These are phyloP conservation scores for Nakazawaea ambrosiae DNA, from an alignment of 805 yeast species.

Conservation along the genomic window DNA sequence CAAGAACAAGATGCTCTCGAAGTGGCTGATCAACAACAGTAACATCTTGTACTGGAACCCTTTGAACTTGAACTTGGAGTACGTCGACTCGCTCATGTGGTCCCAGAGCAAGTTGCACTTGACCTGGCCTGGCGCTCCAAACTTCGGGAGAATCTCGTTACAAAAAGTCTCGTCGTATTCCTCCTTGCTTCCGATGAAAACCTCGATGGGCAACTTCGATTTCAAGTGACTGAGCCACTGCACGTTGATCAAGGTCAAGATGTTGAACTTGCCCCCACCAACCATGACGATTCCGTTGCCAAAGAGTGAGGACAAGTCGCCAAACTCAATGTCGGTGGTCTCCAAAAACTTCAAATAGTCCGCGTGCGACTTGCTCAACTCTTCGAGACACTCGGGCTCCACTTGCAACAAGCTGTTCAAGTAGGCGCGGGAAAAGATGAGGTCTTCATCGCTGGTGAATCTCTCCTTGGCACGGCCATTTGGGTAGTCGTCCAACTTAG, in stretches of 20 bases:
- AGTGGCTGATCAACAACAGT: constrained; percentile 37
- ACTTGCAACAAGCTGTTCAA: constrained; percentile 35
- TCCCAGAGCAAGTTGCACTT: constrained; percentile 34
- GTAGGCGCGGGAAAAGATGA: constrained; percentile 39
- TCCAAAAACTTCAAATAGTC: constrained; percentile 25
- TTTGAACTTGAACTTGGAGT: constrained; percentile 23
- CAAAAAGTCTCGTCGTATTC: constrained; percentile 44
- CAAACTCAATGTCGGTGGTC: constrained; percentile 31
- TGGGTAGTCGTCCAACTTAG: constrained; percentile 6
- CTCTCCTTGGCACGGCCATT: constrained; percentile 34
- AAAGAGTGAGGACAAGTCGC: constrained; percentile 18
- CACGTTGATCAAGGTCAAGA: constrained; percentile 44
- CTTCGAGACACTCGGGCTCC: constrained; percentile 24
- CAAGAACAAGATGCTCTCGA: constrained; percentile 38
- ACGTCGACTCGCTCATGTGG: constrained; percentile 22
- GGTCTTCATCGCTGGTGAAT: constrained; percentile 31
- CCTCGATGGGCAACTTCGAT: constrained; percentile 41
- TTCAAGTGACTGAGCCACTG: constrained; percentile 38
- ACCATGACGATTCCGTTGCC: constrained; percentile 40
- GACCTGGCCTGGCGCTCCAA: constrained; percentile 28
- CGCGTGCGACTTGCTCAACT: constrained; percentile 31
- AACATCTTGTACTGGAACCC: constrained; percentile 48
- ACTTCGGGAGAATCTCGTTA: constrained; percentile 29
- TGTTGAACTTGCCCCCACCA: constrained; percentile 45
- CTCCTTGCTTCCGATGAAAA: constrained; percentile 34